Percentiles rank a stretch among this genome's conserved stretches.
phyloP scores from a whole-genome alignment of 371 early-diverging fungal species.

The Mortierella sp. region DNA sequence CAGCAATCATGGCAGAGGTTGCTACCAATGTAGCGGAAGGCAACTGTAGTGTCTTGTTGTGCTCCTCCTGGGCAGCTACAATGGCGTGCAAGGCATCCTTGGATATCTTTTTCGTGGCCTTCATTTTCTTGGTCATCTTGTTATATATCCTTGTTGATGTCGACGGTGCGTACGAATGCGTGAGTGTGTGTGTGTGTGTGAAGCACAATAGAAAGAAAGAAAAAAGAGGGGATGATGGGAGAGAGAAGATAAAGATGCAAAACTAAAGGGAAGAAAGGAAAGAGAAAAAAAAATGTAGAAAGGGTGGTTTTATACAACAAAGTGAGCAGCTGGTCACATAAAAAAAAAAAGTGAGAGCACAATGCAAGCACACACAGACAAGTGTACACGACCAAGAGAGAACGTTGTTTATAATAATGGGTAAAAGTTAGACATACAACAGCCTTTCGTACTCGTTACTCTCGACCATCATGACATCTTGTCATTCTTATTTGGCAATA shows the following conservation, averaged over 20 bases:
- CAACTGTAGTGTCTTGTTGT: constrained; percentile 38
- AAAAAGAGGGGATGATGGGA: constrained; percentile 8
- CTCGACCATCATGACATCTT: not conserved
- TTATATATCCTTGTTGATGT: not conserved
- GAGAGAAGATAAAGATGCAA: no score
- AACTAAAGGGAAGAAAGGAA: no score
- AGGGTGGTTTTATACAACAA: no score
- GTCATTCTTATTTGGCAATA: no score
- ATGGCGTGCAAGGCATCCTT: constrained; percentile 10
- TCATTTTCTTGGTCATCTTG: constrained; percentile 27
- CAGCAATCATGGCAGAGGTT: constrained; percentile 44
- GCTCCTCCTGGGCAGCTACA: constrained; percentile 33
- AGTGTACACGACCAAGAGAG: not conserved
- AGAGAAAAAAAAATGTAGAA: not conserved
- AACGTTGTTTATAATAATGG: not conserved
- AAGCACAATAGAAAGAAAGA: no score
- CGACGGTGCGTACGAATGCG: not conserved
- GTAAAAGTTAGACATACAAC: no score
- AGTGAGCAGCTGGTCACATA: no score
- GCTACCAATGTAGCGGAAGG: constrained; percentile 43
- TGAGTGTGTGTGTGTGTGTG: no score
- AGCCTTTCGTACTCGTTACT: not conserved
- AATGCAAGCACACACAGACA: no score
- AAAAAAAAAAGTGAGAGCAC: no score
- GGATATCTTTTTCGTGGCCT: constrained; percentile 21